phyloP scores from a whole-genome alignment of 768 basidiomycete species.

The Mycena vitilis region DNA sequence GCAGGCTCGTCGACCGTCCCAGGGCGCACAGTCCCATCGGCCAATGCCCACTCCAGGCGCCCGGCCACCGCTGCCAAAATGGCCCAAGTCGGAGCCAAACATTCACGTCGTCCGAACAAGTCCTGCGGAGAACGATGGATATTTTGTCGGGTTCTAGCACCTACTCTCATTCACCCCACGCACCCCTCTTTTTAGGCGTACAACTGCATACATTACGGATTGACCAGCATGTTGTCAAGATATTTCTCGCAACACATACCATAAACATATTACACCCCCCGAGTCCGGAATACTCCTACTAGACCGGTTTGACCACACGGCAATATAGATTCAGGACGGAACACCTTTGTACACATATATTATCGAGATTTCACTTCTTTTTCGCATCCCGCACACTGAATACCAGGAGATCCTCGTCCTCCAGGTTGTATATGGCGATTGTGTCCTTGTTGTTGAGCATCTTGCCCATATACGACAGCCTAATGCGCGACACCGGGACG shows the following conservation, averaged over 20 bases:
- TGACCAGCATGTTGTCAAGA: constrained; percentile 31
- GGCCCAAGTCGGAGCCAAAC: constrained; percentile 19
- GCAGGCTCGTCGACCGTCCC: constrained; percentile 14
- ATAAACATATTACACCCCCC: background rate
- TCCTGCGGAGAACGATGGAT: constrained; percentile 24
- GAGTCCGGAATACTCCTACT: background rate
- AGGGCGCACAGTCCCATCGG: background rate
- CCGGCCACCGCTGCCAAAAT: constrained; percentile 7
- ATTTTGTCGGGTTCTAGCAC: constrained; percentile 27
- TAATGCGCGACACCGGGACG: constrained; percentile 83
- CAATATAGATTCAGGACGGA: constrained; percentile 20
- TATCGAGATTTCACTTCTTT: constrained; percentile 64
- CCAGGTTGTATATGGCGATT: constrained; percentile 89
- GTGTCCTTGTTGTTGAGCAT: constrained; percentile 89
- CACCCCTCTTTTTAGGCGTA: constrained; percentile 1
- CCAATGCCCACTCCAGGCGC: constrained; percentile 6
- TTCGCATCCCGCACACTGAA: constrained; percentile 81
- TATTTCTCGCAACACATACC: constrained; percentile 9
- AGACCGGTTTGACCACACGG: constrained; percentile 9
- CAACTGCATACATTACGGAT: constrained; percentile 24
- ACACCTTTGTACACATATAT: constrained; percentile 18
- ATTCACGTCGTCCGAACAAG: constrained; percentile 1
- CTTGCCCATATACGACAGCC: constrained; percentile 83
- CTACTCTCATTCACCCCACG: background rate
- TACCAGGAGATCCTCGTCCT: constrained; percentile 88